Base-by-base conservation (phyloP, 2,329 filamentous ascomycete genomes). In the Hymenoscyphus fructigenus region DNA sequence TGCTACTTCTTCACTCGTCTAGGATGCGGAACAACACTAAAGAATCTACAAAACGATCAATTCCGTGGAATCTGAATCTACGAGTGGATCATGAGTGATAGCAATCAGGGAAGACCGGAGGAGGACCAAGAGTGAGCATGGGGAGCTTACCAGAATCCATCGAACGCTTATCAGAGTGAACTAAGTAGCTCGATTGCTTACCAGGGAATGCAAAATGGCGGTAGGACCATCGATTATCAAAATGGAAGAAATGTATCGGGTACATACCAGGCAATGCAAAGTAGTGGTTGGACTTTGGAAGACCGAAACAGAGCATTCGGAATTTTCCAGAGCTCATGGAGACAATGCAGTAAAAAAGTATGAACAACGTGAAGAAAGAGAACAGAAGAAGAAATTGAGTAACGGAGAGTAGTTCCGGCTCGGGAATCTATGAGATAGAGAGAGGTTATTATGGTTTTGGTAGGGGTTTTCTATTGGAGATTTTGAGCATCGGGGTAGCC, bases 1-100 rank as follows among this genome's bases (percentile, higher is more conserved):
- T 58, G 20, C n/a, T 34, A 38, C 32, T 36, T 38, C 15, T 34
- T 36, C 28, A 38, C 32, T 14, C 38, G 57, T 36, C 28, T 6
- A 34, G 5, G 29, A 0, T 58, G 57, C 29, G 57, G 32, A 17
- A 38, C 57, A 20, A n/a, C 2, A 32, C 26, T 58, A 5, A 3
- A 38, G 15, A 17, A 58, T 23, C n/a, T 58, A 6, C 4, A 58
- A 23, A 29, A n/a, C 1, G 26, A 36, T 15, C 28, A 58, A 23
- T 58, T n/a, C n/a, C 29, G 32, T 29, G 57, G 29, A 14, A 36
- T 58, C 26, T 1, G 57, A 23, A 20, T 58, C 1, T 58, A 58
- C 57, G 57, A 58, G 12, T 58, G 57, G 57, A 20, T 58, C 28
- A 58, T 58, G 57, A 29, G 57, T n/a, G 57, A 32, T 3, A 36